Percentiles rank a stretch among this genome's conserved stretches.
Conservation (phyloP, 768 basidiomycete species). For the Jaapia argillacea region DNA sequence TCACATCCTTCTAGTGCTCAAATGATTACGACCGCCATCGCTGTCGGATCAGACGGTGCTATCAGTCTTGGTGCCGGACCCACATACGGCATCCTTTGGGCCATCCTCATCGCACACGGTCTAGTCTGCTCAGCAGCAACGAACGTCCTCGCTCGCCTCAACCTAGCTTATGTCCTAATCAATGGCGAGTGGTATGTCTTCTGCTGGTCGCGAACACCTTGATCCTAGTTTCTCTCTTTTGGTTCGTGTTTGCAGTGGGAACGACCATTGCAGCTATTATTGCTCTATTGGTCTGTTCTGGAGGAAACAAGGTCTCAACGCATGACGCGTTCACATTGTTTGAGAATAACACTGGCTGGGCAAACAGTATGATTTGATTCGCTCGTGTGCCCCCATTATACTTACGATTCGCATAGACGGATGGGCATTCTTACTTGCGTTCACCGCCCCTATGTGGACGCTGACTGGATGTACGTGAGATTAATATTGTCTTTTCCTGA, state of each 20-base stretch:
- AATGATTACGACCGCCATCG: slow-evolving; percentile 67
- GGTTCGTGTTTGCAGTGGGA: slow-evolving; percentile 37
- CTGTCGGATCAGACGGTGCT: slow-evolving; percentile 46
- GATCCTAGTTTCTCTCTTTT: too few species aligned
- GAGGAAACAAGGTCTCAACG: slow-evolving; percentile 46
- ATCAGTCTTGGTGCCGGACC: slow-evolving; percentile 43
- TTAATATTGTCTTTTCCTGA: not conserved
- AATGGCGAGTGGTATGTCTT: slow-evolving; percentile 34
- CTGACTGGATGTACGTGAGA: slow-evolving; percentile 55
- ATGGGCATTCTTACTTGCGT: slow-evolving; percentile 66
- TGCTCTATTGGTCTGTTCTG: slow-evolving; percentile 45
- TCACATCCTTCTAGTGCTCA: slow-evolving; percentile 37
- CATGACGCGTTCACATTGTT: slow-evolving; percentile 58
- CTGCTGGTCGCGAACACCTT: not conserved
- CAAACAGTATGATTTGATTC: slow-evolving; percentile 33
- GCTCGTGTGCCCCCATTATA: not conserved
- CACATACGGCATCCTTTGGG: slow-evolving; percentile 59
- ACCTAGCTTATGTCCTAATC: slow-evolving; percentile 58
- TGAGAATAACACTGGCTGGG: slow-evolving; percentile 67
- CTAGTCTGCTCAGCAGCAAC: slow-evolving; percentile 66
- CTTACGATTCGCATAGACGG: slow-evolving; percentile 43
- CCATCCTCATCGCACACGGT: slow-evolving; percentile 57
- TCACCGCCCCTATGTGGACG: slow-evolving; percentile 75
- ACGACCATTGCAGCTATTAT: slow-evolving; percentile 57
- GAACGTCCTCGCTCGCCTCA: slow-evolving; percentile 51